These are phyloP conservation scores for Nakataea oryzae DNA, from an alignment of 2,329 filamentous ascomycete species.

Conservation along the genomic window DNA sequence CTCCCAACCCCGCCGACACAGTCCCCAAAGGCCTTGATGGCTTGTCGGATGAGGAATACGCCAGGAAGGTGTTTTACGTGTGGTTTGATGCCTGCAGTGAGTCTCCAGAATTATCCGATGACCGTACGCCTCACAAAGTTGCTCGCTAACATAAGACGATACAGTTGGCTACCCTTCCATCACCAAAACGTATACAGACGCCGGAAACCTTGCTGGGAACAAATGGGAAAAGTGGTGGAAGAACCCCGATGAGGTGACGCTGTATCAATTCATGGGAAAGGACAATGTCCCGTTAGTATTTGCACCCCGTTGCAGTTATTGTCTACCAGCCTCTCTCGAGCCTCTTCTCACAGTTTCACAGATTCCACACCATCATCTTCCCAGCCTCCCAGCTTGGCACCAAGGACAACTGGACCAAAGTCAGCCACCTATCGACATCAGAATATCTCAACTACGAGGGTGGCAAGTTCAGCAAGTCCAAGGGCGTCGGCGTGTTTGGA, in stretches of 20 bases:
- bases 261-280: conserved; percentile 96
- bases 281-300: conserved; percentile 49
- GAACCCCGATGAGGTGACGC: conserved; percentile 73
- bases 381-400: conserved; percentile 80
- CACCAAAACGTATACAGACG: conserved; percentile 73
- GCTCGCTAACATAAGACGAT: conserved; percentile 29
- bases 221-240: conserved; percentile 89
- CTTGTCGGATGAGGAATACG: conserved; percentile 39
- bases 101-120: not conserved
- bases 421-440: conserved; percentile 79
- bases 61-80: conserved; percentile 63
- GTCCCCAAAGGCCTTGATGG: conserved; percentile 1
- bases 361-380: conserved; percentile 84
- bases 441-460: conserved; percentile 69
- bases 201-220: conserved; percentile 12
- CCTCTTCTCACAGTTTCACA: conserved; percentile 32
- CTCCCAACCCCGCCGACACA: not conserved
- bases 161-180: conserved; percentile 87
- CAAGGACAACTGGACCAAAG: conserved; percentile 76
- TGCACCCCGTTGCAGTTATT: not conserved
- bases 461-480: conserved; percentile 88
- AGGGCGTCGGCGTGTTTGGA: conserved; percentile 83
- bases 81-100: conserved; percentile 56
- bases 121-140: not conserved
- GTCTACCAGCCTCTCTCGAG: conserved; percentile 13